Evolutionary conservation across 2,329 filamentous ascomycete species (phyloP), one percentile per base, ranked within the genome.

Genomic region (Pseudogymnoascus sp.): DNA sequence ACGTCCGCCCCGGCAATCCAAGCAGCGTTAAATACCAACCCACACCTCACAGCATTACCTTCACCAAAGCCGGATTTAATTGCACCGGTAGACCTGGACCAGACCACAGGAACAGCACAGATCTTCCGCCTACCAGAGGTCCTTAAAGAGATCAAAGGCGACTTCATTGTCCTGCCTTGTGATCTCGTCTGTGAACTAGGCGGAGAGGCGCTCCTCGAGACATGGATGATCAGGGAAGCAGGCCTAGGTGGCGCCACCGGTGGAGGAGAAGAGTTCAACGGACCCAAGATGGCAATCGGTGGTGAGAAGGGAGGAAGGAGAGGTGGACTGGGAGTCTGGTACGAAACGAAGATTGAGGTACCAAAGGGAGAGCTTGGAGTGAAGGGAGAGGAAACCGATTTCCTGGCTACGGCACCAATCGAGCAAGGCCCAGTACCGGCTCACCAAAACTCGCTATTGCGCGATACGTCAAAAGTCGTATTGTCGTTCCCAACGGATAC

Each of bases 371-470:
- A 89, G 66, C 86, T 85, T 5, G 85, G 86, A 37, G 83, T 93
- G 66, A 97, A 97, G 77, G 88, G 88, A 53, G 91, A 97, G 74
- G 92, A 96, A 74, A 94, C 91, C 1, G 93, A 97, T 72, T 97
- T 97, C 73, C 84, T 97, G 69, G 90, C 88, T 7, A 91, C 90
- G 0, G 83, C 89, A 0, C 85, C 89, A 3, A 77, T 94, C 5
- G 78, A 85, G 3, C 71, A 79, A 4, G 77, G 85, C 0, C 75
- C 81, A 14, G 81, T 86, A 1, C 80, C 83, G 5, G 79, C 85
- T 8, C 80, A 84, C 0, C 82, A 84, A 66, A 84, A 83, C 31
- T 89, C 88, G 1, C 74, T 94, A 61, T 79, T 90, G 65, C 80
- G 83, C 16, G 77, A 86, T 64, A 79, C 95, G 7, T 88, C 88